A percentile compares a stretch with the other conserved stretches of the same genome.
These are phyloP conservation scores for Mycena kentingensis DNA, from an alignment of 768 basidiomycete species.

Conservation along the genomic window DNA sequence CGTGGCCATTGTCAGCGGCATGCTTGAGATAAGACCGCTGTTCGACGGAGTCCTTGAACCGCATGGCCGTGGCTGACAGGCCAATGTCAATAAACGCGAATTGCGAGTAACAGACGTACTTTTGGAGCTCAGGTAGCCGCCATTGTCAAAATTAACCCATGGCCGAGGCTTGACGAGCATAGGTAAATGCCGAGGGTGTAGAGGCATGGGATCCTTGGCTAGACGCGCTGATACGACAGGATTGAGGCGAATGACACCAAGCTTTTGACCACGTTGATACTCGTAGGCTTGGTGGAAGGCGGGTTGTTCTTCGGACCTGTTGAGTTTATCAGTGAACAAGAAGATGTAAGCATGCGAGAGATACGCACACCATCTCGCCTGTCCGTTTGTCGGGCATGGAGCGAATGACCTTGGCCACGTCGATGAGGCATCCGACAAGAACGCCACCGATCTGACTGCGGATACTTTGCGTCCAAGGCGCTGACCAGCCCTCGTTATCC, in stretches of 20 bases:
- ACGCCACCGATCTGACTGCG: constrained; percentile 81
- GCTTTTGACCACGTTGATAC: constrained; percentile 87
- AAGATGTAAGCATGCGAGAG: background rate
- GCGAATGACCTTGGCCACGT: constrained; percentile 75
- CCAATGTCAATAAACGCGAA: background rate
- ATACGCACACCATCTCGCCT: constrained; percentile 59
- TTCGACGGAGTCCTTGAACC: constrained; percentile 88
- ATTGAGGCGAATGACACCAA: constrained; percentile 91
- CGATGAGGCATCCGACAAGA: constrained; percentile 81
- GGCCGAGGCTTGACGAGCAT: constrained; percentile 93
- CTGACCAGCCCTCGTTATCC: constrained; percentile 72
- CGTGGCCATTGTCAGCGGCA: constrained; percentile 70
- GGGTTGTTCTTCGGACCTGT: constrained; percentile 76
- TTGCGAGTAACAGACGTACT: constrained; percentile 44
- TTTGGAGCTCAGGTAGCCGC: constrained; percentile 81
- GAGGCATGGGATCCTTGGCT: constrained; percentile 69
- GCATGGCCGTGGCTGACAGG: constrained; percentile 71
- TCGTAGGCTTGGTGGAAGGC: constrained; percentile 94
- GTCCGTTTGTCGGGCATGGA: constrained; percentile 59
- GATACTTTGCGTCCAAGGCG: constrained; percentile 79
- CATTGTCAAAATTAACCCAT: constrained; percentile 76
- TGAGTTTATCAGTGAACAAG: constrained; percentile 8
- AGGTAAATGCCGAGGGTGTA: constrained; percentile 93
- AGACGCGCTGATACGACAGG: constrained; percentile 76
- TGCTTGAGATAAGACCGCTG: constrained; percentile 76